phyloP scores from a whole-genome alignment of 2,329 filamentous ascomycete genomes.

The Microthyrium microscopicum region DNA sequence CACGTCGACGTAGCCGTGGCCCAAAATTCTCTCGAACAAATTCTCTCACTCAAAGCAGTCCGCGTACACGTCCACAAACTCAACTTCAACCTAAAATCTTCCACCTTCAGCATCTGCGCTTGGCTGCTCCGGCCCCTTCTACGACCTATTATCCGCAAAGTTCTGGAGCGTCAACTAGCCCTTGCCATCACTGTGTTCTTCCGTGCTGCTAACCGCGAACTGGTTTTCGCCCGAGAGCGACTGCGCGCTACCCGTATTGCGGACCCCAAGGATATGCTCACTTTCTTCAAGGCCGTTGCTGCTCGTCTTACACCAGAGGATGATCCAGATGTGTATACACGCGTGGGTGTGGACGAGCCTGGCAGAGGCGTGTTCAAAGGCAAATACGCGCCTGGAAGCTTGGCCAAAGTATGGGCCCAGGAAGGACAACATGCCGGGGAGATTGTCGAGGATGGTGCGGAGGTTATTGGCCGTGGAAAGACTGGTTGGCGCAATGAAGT shows the following conservation, averaged over 20 bases:
- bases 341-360: constrained; percentile 51
- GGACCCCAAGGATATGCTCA: constrained; percentile 60
- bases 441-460: constrained; percentile 56
- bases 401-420: constrained; percentile 80
- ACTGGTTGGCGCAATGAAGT: constrained; percentile 73
- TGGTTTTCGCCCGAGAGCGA: constrained; percentile 73
- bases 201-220: constrained; percentile 62
- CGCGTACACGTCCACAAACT: constrained; percentile 75
- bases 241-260: constrained; percentile 73
- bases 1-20: constrained; percentile 72
- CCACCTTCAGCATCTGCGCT: constrained; percentile 58
- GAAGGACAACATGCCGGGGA: constrained; percentile 56
- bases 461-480: too few species aligned
- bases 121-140: constrained; percentile 77
- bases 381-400: constrained; percentile 73
- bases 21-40: constrained; percentile 60
- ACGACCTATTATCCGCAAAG: constrained; percentile 61
- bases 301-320: constrained; percentile 55
- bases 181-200: constrained; percentile 52
- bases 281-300: constrained; percentile 69
- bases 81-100: constrained; percentile 58
- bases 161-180: constrained; percentile 64
- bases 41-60: constrained; percentile 61
- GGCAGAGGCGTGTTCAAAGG: constrained; percentile 57
- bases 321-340: constrained; percentile 59